Conservation (phyloP, 306 rosid genomes). For the Glycine tomentella region DNA sequence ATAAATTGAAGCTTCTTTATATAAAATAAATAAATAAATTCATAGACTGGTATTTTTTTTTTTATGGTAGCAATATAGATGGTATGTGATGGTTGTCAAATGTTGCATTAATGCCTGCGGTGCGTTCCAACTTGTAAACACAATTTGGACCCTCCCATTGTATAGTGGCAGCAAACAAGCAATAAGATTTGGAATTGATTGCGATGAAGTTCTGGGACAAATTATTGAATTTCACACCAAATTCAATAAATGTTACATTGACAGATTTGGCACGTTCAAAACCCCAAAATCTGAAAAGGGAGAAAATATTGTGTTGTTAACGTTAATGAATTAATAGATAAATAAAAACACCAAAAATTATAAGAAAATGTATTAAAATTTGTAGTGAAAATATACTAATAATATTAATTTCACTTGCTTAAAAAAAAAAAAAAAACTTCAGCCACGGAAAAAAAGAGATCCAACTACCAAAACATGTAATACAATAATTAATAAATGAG, state of each 20-base stretch:
- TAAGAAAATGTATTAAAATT: too few species aligned
- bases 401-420: too few species aligned
- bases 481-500: neutral
- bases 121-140: neutral
- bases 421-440: neutral
- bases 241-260: constrained; percentile 12
- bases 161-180: neutral
- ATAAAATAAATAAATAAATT: neutral
- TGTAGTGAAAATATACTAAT: too few species aligned
- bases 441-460: neutral
- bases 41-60: neutral
- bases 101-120: constrained; percentile 23
- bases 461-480: neutral
- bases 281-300: neutral
- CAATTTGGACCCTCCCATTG: neutral
- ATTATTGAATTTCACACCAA: neutral
- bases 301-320: neutral
- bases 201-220: constrained; percentile 5
- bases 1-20: neutral
- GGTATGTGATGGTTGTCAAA: neutral
- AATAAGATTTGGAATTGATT: constrained; percentile 11
- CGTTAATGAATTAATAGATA: neutral
- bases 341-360: too few species aligned
- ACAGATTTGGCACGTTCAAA: neutral
- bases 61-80: neutral